Evolutionary conservation across 1,139 yeast species (phyloP).

Genomic region (Candida sp.): DNA sequence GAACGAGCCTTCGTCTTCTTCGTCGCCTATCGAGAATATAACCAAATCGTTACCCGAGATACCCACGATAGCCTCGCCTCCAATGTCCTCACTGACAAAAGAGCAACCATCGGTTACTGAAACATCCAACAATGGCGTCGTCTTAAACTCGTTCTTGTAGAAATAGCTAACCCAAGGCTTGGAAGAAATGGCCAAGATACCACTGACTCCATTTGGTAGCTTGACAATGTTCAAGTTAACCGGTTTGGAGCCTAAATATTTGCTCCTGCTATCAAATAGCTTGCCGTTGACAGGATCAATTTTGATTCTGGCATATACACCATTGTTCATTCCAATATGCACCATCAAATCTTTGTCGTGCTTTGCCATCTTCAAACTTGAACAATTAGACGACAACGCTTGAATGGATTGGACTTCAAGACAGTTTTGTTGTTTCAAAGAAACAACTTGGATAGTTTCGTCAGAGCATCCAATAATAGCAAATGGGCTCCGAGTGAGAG

Average conservation of each 20-base stretch:
- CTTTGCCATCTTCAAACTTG: slow-evolving; percentile 47
- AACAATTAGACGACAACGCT: slow-evolving; percentile 64
- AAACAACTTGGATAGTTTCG: slow-evolving; percentile 69
- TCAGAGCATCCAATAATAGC: slow-evolving; percentile 78
- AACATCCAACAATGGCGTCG: slow-evolving; percentile 45
- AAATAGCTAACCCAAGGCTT: slow-evolving; percentile 43
- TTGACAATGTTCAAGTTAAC: slow-evolving; percentile 50
- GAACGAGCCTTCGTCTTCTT: slow-evolving; percentile 26
- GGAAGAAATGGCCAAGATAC: slow-evolving; percentile 47
- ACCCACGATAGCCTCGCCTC: slow-evolving; percentile 66
- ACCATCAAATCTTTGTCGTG: slow-evolving; percentile 27
- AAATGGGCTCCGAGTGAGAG: slow-evolving; percentile 54
- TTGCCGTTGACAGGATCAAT: slow-evolving; percentile 66
- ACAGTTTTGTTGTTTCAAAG: slow-evolving; percentile 66
- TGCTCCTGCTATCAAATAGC: slow-evolving; percentile 68
- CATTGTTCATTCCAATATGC: slow-evolving; percentile 84
- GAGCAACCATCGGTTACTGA: slow-evolving; percentile 44
- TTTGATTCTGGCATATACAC: slow-evolving; percentile 71
- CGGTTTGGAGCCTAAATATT: slow-evolving; percentile 73
- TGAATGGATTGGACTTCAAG: slow-evolving; percentile 70
- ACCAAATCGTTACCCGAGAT: slow-evolving; percentile 55
- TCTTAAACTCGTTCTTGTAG: slow-evolving; percentile 29
- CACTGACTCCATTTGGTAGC: slow-evolving; percentile 22
- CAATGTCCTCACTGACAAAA: slow-evolving; percentile 69
- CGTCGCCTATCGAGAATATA: slow-evolving; percentile 61